phyloP scores from a whole-genome alignment of 768 basidiomycete genomes.

The Lentinula sp. region DNA sequence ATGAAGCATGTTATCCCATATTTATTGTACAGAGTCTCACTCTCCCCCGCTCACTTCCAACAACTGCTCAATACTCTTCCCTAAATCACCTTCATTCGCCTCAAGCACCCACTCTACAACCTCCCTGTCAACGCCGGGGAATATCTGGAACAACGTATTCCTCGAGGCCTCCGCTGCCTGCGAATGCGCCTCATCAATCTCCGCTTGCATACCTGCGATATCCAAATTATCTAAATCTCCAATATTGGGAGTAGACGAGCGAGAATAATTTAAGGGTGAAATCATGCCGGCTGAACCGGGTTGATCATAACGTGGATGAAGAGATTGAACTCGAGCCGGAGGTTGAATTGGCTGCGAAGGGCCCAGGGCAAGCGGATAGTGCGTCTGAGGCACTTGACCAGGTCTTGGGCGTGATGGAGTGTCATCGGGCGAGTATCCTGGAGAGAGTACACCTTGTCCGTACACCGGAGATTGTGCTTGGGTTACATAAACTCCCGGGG shows the following conservation, averaged over 20 bases:
- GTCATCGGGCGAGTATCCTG: conserved; percentile 35
- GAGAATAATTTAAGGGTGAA: background rate
- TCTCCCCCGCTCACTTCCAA: conserved; percentile 56
- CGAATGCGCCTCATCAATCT: conserved; percentile 76
- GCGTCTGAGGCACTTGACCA: conserved; percentile 33
- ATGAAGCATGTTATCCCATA: background rate
- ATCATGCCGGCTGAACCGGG: background rate
- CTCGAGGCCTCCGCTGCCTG: conserved; percentile 64
- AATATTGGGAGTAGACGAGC: conserved; percentile 40
- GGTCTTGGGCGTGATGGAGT: conserved; percentile 38
- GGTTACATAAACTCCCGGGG: conserved; percentile 21
- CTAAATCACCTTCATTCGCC: conserved; percentile 83
- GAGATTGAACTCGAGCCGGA: conserved; percentile 41
- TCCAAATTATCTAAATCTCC: conserved; percentile 69
- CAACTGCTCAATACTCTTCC: conserved; percentile 81
- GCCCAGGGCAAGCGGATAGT: conserved; percentile 43
- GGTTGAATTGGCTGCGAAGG: conserved; percentile 37
- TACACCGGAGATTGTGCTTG: conserved; percentile 8
- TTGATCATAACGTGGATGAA: conserved; percentile 11
- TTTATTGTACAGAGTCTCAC: background rate
- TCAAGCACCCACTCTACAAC: conserved; percentile 87
- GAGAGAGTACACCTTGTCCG: conserved; percentile 13
- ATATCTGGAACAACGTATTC: conserved; percentile 82
- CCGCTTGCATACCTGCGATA: conserved; percentile 59
- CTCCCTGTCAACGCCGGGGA: conserved; percentile 77